Base-by-base conservation (phyloP, 2,329 filamentous ascomycete genomes). In the Tricladium varicosporioides region DNA sequence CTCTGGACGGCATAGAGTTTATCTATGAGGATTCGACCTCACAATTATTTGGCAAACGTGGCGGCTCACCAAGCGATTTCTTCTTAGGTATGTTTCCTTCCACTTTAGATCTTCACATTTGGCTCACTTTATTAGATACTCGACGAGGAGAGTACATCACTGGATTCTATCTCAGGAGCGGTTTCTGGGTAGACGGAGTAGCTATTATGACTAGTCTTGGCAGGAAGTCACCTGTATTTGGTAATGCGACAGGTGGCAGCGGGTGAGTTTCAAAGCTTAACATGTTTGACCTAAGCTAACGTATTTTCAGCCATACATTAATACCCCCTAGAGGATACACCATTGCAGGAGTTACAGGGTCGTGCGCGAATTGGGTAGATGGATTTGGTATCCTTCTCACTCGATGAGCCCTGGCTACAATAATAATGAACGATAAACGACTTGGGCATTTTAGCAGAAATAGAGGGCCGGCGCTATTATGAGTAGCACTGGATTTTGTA, bases 141-240 rank as follows among this genome's bases (percentile, higher is more conserved):
- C 84, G 91, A 45, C 86, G 86, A 54, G 92, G 92, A 54, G 94
- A 99, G 75, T 88, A 89, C 60, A 79, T 99, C 46, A 85, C 91
- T 58, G 94, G 94, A 8, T 97, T 99, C 71, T 83, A 88, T 65
- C 78, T 97, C 51, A 81, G 92, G 63, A 86, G 88, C 50, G 92
- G 91, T 18, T 78, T 83, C 58, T 94, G 89, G 85, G 87, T 97
- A 63, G 91, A 97, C 71, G 93, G 87, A 11, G 81, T 97, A 52
- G 91, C 96, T 71, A 87, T 97, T 61, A 76, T 97, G 72, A 97
- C 94, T 1, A 97, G 87, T 67, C 76, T 91, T 59, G 92, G 92
- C n/a, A 83, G 92, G 66, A 89, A 87, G 71, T 97, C 93, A 33
- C 84, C 87, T 54, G 76, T 95, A 59, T 97, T 87, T 78, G 94